Percentiles rank a stretch among this genome's conserved stretches.
These are phyloP conservation scores for Stagonosporopsis rhizophila DNA, from an alignment of 2,329 filamentous ascomycete species.

Conservation along the genomic window DNA sequence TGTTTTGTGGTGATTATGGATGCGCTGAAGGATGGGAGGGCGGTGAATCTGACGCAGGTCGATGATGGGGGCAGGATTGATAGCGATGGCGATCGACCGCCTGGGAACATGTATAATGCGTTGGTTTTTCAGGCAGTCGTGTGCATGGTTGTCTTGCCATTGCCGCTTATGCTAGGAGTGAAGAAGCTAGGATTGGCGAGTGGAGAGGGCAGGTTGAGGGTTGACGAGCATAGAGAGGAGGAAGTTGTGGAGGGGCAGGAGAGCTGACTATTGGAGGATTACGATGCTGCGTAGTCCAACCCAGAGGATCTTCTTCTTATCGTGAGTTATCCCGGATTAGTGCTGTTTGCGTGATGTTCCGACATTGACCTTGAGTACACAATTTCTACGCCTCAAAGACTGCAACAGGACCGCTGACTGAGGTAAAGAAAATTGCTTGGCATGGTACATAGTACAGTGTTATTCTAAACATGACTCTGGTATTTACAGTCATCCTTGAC, in stretches of 20 bases:
- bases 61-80: conserved; percentile 32
- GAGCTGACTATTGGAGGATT: conserved; percentile 32
- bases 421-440: conserved; percentile 23
- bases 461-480: conserved; percentile 48
- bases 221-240: conserved; percentile 41
- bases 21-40: conserved; percentile 63
- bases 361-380: background rate
- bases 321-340: background rate
- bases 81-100: conserved; percentile 55
- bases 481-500: conserved; percentile 46
- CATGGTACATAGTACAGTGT: conserved; percentile 45
- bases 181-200: conserved; percentile 63
- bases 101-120: conserved; percentile 74
- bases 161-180: conserved; percentile 72
- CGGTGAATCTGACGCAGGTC: conserved; percentile 38
- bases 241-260: conserved; percentile 22
- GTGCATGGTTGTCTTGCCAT: conserved; percentile 67
- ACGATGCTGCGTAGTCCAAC: conserved; percentile 23
- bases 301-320: conserved; percentile 8
- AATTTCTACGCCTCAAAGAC: background rate
- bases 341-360: background rate
- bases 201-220: conserved; percentile 40
- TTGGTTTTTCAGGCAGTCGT: conserved; percentile 82
- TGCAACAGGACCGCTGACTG: background rate
- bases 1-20: conserved; percentile 85